Percentiles rank a stretch among this genome's conserved stretches.
Conservation (phyloP, 2,329 filamentous ascomycete genomes). For the Pseudogymnoascus sp. region DNA sequence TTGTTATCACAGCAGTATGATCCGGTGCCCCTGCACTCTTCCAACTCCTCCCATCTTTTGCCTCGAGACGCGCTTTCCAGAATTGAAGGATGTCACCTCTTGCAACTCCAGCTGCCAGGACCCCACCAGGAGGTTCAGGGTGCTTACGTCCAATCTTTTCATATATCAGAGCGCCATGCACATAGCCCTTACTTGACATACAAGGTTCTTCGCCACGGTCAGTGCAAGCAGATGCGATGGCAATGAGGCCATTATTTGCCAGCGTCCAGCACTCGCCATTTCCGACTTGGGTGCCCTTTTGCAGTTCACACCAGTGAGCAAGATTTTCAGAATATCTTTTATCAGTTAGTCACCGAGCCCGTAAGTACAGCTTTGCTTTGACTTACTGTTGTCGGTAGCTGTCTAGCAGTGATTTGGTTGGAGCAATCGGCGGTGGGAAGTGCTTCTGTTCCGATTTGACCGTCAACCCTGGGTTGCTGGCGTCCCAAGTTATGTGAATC, state of each 20-base stretch:
- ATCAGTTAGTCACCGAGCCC: not conserved
- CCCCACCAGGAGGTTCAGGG: slow-evolving; percentile 18
- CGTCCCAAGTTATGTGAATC: slow-evolving; percentile 30
- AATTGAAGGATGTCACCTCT: slow-evolving; percentile 31
- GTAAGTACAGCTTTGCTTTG: not conserved
- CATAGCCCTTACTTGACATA: slow-evolving; percentile 25
- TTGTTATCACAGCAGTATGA: slow-evolving; percentile 28
- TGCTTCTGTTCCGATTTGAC: slow-evolving; percentile 29
- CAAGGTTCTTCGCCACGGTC: slow-evolving; percentile 22
- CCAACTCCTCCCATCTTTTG: slow-evolving; percentile 20
- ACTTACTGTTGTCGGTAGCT: slow-evolving; percentile 14
- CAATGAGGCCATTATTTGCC: slow-evolving; percentile 25
- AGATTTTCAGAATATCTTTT: slow-evolving; percentile 26
- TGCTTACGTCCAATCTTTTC: slow-evolving; percentile 20
- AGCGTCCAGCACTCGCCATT: slow-evolving; percentile 34
- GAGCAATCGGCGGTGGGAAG: slow-evolving; percentile 22
- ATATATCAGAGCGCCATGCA: slow-evolving; percentile 29
- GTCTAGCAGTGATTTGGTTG: slow-evolving; percentile 19
- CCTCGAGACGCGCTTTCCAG: slow-evolving; percentile 24
- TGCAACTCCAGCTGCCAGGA: slow-evolving; percentile 22
- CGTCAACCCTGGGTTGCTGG: slow-evolving; percentile 24
- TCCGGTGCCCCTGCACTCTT: slow-evolving; percentile 24
- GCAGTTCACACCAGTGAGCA: slow-evolving; percentile 25
- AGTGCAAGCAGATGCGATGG: slow-evolving; percentile 18
- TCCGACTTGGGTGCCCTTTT: slow-evolving; percentile 27